These are phyloP conservation scores for Thuja plicata DNA, from an alignment of 83 land plant species.

Conservation along the genomic window DNA sequence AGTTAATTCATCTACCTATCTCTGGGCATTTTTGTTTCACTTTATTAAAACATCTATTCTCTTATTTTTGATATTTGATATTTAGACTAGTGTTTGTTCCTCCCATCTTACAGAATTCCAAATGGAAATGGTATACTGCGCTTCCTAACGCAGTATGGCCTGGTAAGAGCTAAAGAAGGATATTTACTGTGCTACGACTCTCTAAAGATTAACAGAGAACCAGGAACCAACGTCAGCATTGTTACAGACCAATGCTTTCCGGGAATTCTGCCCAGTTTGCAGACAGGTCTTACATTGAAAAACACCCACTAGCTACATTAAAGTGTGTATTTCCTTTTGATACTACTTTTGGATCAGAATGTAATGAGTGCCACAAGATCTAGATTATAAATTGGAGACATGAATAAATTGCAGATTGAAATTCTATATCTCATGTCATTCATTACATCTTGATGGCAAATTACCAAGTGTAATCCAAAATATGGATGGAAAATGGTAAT, in stretches of 20 bases:
- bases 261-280: neutral
- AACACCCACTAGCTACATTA: neutral
- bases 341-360: too few species aligned
- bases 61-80: neutral
- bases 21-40: neutral
- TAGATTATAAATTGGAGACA: too few species aligned
- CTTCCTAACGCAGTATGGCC: neutral
- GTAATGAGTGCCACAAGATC: too few species aligned
- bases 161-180: conserved; percentile 9
- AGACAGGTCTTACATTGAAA: neutral
- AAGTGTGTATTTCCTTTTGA: too few species aligned
- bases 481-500: too few species aligned
- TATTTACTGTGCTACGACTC: neutral
- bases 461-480: too few species aligned
- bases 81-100: neutral
- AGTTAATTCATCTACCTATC: neutral
- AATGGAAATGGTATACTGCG: neutral
- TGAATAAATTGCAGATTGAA: too few species aligned
- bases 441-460: too few species aligned
- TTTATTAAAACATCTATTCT: too few species aligned
- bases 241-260: neutral
- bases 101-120: neutral
- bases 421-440: too few species aligned
- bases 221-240: neutral
- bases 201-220: neutral